Conservation (phyloP, 2,329 filamentous ascomycete species). For the Endothia cerciana region DNA sequence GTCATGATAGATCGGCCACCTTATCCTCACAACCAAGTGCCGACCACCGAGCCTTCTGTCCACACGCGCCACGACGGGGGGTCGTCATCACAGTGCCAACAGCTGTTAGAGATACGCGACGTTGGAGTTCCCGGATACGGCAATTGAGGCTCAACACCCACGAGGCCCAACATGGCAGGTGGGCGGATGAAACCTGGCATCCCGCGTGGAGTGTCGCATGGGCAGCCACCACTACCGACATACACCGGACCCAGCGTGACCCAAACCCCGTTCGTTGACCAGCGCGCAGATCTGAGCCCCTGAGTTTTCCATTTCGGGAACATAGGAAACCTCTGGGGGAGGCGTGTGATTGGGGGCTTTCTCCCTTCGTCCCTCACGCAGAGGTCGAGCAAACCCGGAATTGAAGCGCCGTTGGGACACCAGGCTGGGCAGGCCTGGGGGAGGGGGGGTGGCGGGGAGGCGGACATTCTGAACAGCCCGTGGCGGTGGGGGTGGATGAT, state of each 20-base stretch:
- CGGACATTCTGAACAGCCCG: neutral
- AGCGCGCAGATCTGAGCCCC: too few species aligned
- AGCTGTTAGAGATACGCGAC: neutral
- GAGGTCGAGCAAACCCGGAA: neutral
- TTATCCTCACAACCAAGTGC: neutral
- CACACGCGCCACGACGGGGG: too few species aligned
- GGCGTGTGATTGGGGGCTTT: too few species aligned
- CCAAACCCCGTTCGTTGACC: too few species aligned
- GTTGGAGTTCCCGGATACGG: neutral
- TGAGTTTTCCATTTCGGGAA: too few species aligned
- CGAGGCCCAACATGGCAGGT: conserved; percentile 3
- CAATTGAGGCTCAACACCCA: conserved; percentile 10
- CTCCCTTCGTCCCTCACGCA: too few species aligned
- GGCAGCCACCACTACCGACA: neutral
- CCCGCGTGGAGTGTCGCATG: neutral
- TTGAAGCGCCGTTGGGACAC: neutral
- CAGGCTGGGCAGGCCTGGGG: neutral
- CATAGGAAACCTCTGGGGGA: too few species aligned
- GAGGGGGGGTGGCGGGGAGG: too few species aligned
- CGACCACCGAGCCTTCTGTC: neutral
- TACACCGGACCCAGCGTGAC: neutral
- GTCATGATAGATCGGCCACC: neutral
- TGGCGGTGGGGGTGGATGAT: neutral
- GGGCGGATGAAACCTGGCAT: neutral
- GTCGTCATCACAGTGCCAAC: neutral